phyloP scores from a whole-genome alignment of 345 rosid genomes.

The Triadica sebifera region DNA sequence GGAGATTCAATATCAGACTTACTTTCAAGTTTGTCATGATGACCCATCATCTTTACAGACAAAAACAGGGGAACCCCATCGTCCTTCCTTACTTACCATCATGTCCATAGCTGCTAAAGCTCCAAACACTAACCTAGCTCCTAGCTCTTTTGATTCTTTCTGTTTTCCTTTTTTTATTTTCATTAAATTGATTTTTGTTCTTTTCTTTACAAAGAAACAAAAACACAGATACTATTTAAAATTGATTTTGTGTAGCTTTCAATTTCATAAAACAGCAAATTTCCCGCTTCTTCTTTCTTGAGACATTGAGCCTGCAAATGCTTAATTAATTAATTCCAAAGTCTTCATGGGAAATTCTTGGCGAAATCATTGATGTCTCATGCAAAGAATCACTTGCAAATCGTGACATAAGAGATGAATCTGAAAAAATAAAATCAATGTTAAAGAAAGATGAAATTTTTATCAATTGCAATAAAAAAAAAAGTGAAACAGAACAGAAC shows the following conservation, averaged over 20 bases:
- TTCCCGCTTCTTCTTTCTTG: constrained; percentile 11
- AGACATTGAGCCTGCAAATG: neutral
- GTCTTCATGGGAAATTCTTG: constrained; percentile 14
- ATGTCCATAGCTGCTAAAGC: neutral
- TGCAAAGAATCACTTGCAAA: constrained; percentile 17
- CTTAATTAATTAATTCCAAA: neutral
- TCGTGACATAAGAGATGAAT: constrained; percentile 20
- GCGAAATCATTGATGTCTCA: constrained; percentile 14
- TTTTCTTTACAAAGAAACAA: neutral
- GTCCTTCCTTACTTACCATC: neutral
- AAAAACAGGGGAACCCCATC: neutral
- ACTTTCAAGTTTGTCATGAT: constrained; percentile 11
- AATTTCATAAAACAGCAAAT: neutral
- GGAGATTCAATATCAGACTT: neutral
- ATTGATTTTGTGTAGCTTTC: neutral
- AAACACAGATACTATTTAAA: neutral
- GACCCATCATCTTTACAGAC: constrained; percentile 5
- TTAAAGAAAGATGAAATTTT: neutral
- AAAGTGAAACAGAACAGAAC: neutral
- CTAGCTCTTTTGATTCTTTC: neutral
- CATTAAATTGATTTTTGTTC: neutral
- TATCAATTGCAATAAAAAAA: neutral
- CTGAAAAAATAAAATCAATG: constrained; percentile 2
- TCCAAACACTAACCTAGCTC: neutral
- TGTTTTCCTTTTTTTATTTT: neutral